Base-by-base conservation (phyloP, 768 basidiomycete species). In the Xerocomellus amylosporus region DNA sequence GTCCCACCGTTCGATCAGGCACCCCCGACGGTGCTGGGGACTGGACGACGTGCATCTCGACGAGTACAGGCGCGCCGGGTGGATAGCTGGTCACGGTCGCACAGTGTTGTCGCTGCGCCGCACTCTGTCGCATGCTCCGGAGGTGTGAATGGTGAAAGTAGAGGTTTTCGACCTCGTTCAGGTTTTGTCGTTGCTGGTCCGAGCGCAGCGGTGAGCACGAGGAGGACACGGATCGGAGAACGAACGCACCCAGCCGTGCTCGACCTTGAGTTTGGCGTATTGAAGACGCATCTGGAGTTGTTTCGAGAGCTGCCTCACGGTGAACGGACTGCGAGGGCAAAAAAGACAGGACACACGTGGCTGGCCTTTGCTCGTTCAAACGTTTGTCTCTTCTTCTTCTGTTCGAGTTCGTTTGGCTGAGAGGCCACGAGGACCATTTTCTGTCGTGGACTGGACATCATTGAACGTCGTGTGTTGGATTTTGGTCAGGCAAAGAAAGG, bases 81-180 rank as follows among this genome's bases (percentile, higher is more conserved):
- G n/a, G 36, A 46, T 53, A 37, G 24, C 24, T 24, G 26, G 28
- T 19, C 15, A 30, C 38, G 22, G 43, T 55, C 28, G 43, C 28
- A 30, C 51, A 43, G n/a, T 68, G 63, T 38, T 70, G 69, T 22
- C 51, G 55, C 40, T 53, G 43, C 30, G 14, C 44, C n/a, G 24
- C 42, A 49, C 55, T 50, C 8, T 65, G 58, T 33, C 64, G 68
- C 8, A 56, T 53, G 13, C 36, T 71, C 53, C 77, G 77, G 26
- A 75, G 70, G 48, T 86, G 83, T 0, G 86, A 85, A 64, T 86
- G 85, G 46, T 83, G 85, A 63, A 90, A 90, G 73, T 89, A 90
- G 9, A 90, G 75, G 62, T 90, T 90, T 68, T 90, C 88, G 6
- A 90, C 88, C 71, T 90, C 88, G 63, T 87, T 88, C 49, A 90